Evolutionary conservation across 805 yeast species (phyloP), one percentile per base, ranked within the genome.

Genomic region (Saturnispora kantuleensis): DNA sequence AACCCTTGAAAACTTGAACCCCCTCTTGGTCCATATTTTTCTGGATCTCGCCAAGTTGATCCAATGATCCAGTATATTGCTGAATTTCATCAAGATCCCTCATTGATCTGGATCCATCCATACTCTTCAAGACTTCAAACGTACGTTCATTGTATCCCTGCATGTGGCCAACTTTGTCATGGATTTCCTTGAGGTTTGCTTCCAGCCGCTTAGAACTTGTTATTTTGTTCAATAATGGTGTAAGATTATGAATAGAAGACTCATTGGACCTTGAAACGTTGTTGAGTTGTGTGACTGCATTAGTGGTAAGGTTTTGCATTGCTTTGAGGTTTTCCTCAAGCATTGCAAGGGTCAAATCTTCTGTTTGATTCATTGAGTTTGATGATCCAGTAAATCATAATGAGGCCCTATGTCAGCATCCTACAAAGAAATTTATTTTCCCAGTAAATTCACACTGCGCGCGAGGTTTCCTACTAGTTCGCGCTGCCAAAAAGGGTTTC

Each of bases 301-400:
- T 63, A 2, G 61, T 56, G 9, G 87, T 74, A 35, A 86, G 62
- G 15, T 67, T 69, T 34, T 74, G 72, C 3, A 86, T 75, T 44
- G 77, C 73, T 40, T 69, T 62, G 31, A 89, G 68, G 44, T 83
- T 80, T 55, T 84, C 93, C 42, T 85, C 83, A 30, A 88, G 70
- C 4, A 88, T 88, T 2, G 86, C 80, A 31, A 86, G 79, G 53
- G 87, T 96, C 2, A 89, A 88, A 58, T 82, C 90, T 55, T 84
- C 89, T 2, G 79, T 16, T 18, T 31, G 35, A 17, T 26, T 31
- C 38, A 32, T 38, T 11, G 10, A 5, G 31, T 36, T 21, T 21
- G 26, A 21, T 21, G 26, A 21, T 21, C 26, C 26, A 7, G 26
- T 21, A 21, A 21, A 21, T 21, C 26, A 21, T 21, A 21, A 21